Evolutionary conservation across 331 rosid genomes (phyloP).

Genomic region (Quercus tomentella): DNA sequence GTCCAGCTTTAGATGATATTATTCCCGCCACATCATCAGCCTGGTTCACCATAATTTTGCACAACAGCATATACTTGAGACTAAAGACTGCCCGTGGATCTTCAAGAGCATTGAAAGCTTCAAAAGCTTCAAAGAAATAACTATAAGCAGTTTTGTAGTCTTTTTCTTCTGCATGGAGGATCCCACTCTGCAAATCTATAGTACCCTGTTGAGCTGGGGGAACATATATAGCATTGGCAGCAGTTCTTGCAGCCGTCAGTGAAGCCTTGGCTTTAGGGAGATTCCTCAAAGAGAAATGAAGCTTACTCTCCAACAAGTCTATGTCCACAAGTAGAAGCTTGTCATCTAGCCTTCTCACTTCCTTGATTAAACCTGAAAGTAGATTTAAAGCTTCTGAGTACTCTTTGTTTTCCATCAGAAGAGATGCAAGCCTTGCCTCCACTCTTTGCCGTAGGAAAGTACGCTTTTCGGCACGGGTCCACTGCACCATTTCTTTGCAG

Average conservation of each 20-base stretch:
- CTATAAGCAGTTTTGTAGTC: slow-evolving; percentile 97
- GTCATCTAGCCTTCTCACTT: slow-evolving; percentile 95
- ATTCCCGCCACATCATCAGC: slow-evolving; percentile 93
- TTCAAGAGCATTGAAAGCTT: slow-evolving; percentile 89
- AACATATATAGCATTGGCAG: slow-evolving; percentile 93
- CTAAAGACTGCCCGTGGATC: slow-evolving; percentile 92
- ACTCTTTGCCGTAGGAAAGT: slow-evolving; percentile 91
- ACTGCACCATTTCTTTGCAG: slow-evolving; percentile 92
- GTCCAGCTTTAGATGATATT: slow-evolving; percentile 88
- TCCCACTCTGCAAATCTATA: slow-evolving; percentile 94
- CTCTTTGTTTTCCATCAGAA: slow-evolving; percentile 89
- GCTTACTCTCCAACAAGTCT: slow-evolving; percentile 91
- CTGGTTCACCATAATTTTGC: slow-evolving; percentile 92
- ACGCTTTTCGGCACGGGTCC: slow-evolving; percentile 91
- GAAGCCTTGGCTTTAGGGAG: slow-evolving; percentile 98
- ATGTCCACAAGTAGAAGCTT: slow-evolving; percentile 97
- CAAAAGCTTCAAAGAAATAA: slow-evolving; percentile 89
- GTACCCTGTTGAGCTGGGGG: slow-evolving; percentile 98
- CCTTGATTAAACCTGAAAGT: slow-evolving; percentile 79
- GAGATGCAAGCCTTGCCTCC: slow-evolving; percentile 95
- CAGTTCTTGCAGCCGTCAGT: slow-evolving; percentile 95
- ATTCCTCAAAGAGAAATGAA: slow-evolving; percentile 85
- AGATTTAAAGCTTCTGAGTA: slow-evolving; percentile 82
- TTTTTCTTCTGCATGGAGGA: slow-evolving; percentile 95
- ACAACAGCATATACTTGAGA: slow-evolving; percentile 88